phyloP scores from a whole-genome alignment of 805 yeast species.

The Priceomyces carsonii region DNA sequence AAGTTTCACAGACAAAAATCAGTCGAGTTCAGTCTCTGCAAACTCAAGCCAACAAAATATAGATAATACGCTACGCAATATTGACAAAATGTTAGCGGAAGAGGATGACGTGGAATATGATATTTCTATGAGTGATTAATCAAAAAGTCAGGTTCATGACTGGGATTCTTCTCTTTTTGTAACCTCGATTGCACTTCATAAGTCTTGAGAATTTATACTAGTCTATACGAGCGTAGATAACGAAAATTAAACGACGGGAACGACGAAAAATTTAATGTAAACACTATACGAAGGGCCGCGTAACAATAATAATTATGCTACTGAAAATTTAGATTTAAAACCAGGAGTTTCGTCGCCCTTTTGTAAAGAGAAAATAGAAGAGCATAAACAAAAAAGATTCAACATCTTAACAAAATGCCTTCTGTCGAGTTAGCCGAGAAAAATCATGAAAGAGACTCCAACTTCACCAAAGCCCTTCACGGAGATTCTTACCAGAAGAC shows the following conservation, averaged over 20 bases:
- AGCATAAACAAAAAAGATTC: background rate
- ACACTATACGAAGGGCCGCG: slow-evolving; percentile 1
- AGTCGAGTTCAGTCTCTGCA: background rate
- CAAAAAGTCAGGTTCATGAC: too few species aligned
- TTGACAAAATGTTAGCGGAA: slow-evolving; percentile 37
- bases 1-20: slow-evolving; percentile 3
- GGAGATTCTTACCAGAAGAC: slow-evolving; percentile 69
- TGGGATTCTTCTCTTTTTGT: too few species aligned
- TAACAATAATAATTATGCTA: background rate
- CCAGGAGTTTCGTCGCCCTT: background rate
- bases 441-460: slow-evolving; percentile 58
- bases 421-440: slow-evolving; percentile 42
- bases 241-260: slow-evolving; percentile 14
- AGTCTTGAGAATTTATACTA: too few species aligned
- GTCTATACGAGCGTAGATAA: slow-evolving; percentile 5
- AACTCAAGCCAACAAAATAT: slow-evolving; percentile 7
- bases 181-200: too few species aligned
- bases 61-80: slow-evolving; percentile 23
- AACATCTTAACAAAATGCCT: slow-evolving; percentile 11
- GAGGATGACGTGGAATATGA: slow-evolving; percentile 42
- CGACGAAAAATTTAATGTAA: slow-evolving; percentile 9
- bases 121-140: slow-evolving; percentile 23
- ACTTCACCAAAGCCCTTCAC: slow-evolving; percentile 84
- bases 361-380: background rate
- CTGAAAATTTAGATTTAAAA: background rate